These are phyloP conservation scores for Neurospora sp. DNA, from an alignment of 495 filamentous ascomycete genomes.

Conservation along the genomic window DNA sequence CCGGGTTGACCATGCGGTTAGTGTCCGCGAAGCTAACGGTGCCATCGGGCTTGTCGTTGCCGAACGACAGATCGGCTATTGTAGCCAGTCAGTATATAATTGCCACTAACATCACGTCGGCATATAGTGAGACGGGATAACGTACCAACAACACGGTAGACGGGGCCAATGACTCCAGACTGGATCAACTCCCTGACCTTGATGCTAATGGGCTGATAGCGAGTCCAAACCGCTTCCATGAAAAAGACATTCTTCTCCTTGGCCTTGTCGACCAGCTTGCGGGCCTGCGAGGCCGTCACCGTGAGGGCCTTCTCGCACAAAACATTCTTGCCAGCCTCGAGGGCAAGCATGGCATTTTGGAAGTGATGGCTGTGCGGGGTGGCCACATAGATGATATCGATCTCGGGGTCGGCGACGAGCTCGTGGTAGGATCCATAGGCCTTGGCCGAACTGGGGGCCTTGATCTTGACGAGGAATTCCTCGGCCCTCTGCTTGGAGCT, in stretches of 20 bases:
- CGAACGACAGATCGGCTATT: constrained; percentile 50
- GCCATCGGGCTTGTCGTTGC: constrained; percentile 26
- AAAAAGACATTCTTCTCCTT: constrained; percentile 76
- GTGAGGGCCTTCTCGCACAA: constrained; percentile 93
- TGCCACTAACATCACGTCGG: neutral
- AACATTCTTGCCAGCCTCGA: constrained; percentile 79
- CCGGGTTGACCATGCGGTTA: constrained; percentile 78
- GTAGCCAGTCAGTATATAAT: neutral
- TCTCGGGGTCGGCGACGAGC: constrained; percentile 61
- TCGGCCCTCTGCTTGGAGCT: constrained; percentile 56
- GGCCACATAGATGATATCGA: constrained; percentile 88
- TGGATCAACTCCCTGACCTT: constrained; percentile 63
- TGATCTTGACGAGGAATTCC: constrained; percentile 59
- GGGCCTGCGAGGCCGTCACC: constrained; percentile 73
- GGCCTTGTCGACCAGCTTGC: constrained; percentile 64
- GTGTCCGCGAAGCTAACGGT: constrained; percentile 37
- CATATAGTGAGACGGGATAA: neutral
- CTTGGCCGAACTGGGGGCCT: constrained; percentile 53
- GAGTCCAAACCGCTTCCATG: constrained; percentile 96
- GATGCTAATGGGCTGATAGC: constrained; percentile 76
- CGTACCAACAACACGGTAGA: constrained; percentile 60
- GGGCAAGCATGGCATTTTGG: constrained; percentile 73
- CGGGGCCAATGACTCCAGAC: constrained; percentile 61
- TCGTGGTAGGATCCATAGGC: constrained; percentile 76
- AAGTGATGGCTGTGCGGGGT: constrained; percentile 96